Percentiles rank a stretch among this genome's conserved stretches.
phyloP scores from a whole-genome alignment of 208 protist genomes.

The Novymonas esmeraldas region DNA sequence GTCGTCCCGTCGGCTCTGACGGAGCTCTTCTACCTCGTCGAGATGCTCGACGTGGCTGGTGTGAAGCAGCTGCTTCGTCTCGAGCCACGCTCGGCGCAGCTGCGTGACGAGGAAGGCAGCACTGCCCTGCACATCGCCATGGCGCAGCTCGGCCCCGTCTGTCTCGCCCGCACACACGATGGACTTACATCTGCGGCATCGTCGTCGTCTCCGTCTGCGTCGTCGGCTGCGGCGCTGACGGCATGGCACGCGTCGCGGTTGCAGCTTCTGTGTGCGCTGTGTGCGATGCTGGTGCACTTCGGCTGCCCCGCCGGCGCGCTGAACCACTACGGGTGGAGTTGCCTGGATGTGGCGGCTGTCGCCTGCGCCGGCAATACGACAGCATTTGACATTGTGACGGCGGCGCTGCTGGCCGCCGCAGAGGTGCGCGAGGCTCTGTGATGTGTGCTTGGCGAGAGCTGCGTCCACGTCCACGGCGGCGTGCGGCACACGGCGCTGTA shows the following conservation, averaged over 20 bases:
- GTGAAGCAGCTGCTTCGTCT: constrained; percentile 45
- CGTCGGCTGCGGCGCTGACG: neutral
- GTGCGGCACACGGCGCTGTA: no score
- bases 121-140: constrained; percentile 61
- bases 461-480: neutral
- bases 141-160: constrained; percentile 18
- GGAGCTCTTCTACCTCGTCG: constrained; percentile 64
- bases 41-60: constrained; percentile 56
- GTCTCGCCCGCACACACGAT: neutral
- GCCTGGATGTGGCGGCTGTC: constrained; percentile 60
- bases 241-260: constrained; percentile 25
- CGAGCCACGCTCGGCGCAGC: constrained; percentile 26
- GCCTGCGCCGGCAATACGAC: constrained; percentile 23
- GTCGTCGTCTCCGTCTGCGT: neutral
- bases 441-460: neutral
- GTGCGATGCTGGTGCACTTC: constrained; percentile 49
- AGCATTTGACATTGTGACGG: constrained; percentile 49
- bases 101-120: constrained; percentile 62
- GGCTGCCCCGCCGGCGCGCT: constrained; percentile 39
- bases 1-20: constrained; percentile 46
- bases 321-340: constrained; percentile 47
- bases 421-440: constrained; percentile 18
- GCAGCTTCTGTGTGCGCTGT: constrained; percentile 44
- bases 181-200: neutral
- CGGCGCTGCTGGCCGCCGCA: constrained; percentile 47